Conservation (phyloP, 306 rosid species). For the Sechiopsis laciniata region DNA sequence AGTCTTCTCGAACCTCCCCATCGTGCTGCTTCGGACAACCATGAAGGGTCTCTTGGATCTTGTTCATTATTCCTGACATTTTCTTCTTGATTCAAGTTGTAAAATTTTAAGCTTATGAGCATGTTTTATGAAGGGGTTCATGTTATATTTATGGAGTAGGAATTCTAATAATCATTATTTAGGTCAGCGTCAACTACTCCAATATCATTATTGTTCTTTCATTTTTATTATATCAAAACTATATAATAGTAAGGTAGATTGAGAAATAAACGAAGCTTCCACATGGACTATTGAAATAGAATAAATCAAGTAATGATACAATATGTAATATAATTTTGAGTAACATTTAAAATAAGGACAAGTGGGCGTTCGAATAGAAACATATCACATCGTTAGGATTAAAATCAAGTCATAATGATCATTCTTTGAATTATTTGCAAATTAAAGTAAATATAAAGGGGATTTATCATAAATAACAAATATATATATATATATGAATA, state of each 20-base stretch:
- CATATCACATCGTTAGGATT: neutral
- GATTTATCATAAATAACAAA: too few relatives aligned
- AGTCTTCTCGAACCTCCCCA: neutral
- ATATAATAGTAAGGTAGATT: too few relatives aligned
- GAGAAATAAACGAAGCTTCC: neutral
- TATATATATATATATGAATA: too few relatives aligned
- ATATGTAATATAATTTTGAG: too few relatives aligned
- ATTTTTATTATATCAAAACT: too few relatives aligned
- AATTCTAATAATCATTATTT: too few relatives aligned
- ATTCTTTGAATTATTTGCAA: too few relatives aligned
- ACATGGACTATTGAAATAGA: neutral
- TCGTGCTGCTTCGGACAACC: neutral
- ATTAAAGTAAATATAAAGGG: too few relatives aligned
- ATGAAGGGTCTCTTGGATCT: neutral
- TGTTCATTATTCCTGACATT: neutral
- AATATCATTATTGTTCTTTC: neutral
- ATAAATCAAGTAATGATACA: too few relatives aligned
- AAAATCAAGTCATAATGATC: too few relatives aligned
- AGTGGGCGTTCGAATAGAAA: neutral
- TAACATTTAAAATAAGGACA: neutral
- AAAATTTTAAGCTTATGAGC: neutral
- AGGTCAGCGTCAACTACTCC: neutral
- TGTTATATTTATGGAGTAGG: neutral
- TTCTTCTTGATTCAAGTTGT: too few relatives aligned
- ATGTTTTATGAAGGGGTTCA: neutral